These are phyloP conservation scores for Boletus fagicola DNA, from an alignment of 768 basidiomycete genomes.

Conservation along the genomic window DNA sequence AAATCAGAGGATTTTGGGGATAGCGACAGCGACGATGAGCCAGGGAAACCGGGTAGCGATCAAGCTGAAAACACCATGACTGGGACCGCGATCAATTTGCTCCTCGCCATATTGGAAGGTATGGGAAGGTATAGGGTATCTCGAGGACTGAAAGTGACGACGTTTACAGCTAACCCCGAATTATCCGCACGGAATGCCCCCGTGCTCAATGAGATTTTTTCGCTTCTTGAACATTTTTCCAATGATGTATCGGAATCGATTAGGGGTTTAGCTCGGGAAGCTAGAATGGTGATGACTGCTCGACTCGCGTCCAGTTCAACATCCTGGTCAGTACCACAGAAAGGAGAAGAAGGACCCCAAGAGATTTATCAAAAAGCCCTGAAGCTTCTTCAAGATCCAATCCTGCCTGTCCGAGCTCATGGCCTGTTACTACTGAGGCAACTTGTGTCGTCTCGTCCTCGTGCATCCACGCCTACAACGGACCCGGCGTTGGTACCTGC, in stretches of 20 bases:
- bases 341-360: constrained; percentile 39
- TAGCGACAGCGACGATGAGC: constrained; percentile 57
- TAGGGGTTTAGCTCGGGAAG: constrained; percentile 68
- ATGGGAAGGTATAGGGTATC: constrained; percentile 3
- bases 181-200: constrained; percentile 61
- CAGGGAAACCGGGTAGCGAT: constrained; percentile 37
- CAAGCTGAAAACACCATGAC: constrained; percentile 61
- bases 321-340: constrained; percentile 17
- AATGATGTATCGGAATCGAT: constrained; percentile 47
- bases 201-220: constrained; percentile 68
- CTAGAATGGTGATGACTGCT: constrained; percentile 79
- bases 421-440: constrained; percentile 81
- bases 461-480: constrained; percentile 18
- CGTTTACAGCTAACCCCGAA: constrained; percentile 45
- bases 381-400: constrained; percentile 84
- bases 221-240: constrained; percentile 57
- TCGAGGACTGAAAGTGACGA: background rate
- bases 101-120: constrained; percentile 90
- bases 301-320: constrained; percentile 64
- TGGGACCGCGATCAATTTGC: constrained; percentile 73
- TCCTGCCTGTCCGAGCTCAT: constrained; percentile 92
- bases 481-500: constrained; percentile 74
- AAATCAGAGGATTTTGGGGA: constrained; percentile 42
- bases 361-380: constrained; percentile 84
- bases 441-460: constrained; percentile 50